Conservation (phyloP, 2,329 filamentous ascomycete genomes). For the Chrysoporthe puriensis region DNA sequence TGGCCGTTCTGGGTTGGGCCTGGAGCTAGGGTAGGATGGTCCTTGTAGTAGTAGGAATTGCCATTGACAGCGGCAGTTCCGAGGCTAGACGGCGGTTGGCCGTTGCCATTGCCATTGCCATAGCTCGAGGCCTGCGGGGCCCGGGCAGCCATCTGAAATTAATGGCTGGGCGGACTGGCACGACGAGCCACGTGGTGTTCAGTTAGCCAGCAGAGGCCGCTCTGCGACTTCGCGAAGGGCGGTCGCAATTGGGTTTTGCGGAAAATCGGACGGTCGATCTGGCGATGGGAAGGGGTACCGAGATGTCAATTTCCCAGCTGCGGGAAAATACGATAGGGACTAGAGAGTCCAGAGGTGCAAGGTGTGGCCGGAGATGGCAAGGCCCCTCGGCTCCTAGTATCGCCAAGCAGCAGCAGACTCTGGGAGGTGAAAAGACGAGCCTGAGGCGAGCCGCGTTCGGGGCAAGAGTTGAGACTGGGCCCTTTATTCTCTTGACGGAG, state of each 20-base stretch:
- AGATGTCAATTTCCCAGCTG: no score
- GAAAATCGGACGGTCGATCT: neutral
- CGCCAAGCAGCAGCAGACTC: neutral
- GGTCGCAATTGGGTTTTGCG: neutral
- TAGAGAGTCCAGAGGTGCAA: neutral
- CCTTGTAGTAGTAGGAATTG: conserved; percentile 3
- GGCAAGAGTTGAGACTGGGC: neutral
- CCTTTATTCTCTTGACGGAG: neutral
- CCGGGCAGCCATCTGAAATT: conserved; percentile 22
- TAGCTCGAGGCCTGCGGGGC: conserved; percentile 17
- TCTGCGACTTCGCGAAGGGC: neutral
- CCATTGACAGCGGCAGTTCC: conserved; percentile 22
- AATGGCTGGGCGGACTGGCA: neutral
- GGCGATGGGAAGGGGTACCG: neutral
- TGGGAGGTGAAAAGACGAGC: neutral
- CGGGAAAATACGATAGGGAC: no score
- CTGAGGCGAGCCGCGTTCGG: neutral
- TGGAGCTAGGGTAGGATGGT: conserved; percentile 5
- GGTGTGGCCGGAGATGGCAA: neutral
- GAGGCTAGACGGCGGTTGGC: conserved; percentile 11
- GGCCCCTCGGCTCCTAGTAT: neutral
- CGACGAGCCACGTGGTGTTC: no score
- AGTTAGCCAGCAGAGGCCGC: neutral
- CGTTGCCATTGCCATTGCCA: conserved; percentile 1
- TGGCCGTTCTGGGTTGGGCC: conserved; percentile 16